Evolutionary conservation across 768 basidiomycete genomes (phyloP).

Genomic region (Lactarius sanguifluus): DNA sequence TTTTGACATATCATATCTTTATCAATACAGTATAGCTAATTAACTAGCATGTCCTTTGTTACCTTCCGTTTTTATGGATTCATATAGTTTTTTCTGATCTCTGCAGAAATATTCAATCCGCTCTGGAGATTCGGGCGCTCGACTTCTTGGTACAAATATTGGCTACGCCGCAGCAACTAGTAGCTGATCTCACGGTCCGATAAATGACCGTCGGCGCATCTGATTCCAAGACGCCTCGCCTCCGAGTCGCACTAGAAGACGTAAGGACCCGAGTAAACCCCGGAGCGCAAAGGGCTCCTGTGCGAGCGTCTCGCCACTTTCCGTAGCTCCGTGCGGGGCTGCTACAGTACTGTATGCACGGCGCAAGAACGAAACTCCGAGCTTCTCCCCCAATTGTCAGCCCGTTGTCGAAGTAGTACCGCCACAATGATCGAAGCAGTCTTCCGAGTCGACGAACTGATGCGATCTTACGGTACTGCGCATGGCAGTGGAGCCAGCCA

Average conservation of each 20-base stretch:
- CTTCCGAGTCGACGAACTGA: too few species aligned
- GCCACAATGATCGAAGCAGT: slow-evolving; percentile 37
- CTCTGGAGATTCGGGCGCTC: neutral
- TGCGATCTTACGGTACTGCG: too few species aligned
- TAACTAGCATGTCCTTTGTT: neutral
- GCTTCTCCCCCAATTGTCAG: slow-evolving; percentile 27
- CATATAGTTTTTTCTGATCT: neutral
- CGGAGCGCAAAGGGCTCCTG: slow-evolving; percentile 33
- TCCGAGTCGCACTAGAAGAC: neutral
- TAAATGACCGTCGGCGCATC: slow-evolving; percentile 7
- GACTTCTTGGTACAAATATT: neutral
- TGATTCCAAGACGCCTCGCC: slow-evolving; percentile 14
- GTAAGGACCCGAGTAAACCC: neutral
- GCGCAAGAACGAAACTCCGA: slow-evolving; percentile 15
- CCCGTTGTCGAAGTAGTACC: slow-evolving; percentile 45
- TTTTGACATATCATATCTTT: slow-evolving; percentile 23
- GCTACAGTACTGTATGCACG: neutral
- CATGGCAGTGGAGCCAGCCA: too few species aligned
- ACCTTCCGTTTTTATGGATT: neutral
- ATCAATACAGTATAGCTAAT: slow-evolving; percentile 1
- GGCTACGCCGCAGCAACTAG: neutral
- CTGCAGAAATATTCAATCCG: neutral
- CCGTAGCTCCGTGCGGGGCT: slow-evolving; percentile 21
- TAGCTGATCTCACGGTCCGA: slow-evolving; percentile 2
- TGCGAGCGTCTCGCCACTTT: slow-evolving; percentile 32